Evolutionary conservation across 2,329 filamentous ascomycete genomes (phyloP), one percentile per base, ranked within the genome.

Genomic region (Botrytis deweyae): DNA sequence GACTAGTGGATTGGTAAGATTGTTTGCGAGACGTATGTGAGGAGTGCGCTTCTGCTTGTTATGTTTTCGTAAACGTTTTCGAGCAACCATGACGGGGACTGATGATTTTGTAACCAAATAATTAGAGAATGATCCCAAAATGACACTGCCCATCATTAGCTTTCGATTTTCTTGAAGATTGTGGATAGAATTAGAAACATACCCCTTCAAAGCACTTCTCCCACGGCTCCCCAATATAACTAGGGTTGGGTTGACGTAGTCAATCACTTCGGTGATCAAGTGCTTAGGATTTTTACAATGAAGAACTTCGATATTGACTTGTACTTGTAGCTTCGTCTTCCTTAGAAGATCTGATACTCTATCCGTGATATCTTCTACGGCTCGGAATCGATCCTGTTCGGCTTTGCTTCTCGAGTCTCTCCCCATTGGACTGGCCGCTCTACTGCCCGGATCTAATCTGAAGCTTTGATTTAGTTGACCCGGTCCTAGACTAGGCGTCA

Each of bases 241-340:
- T 74, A 99, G 86, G 1, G 95, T 98, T 7, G 96, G 96, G 77
- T 92, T 93, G 70, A 98, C 88, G 76, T 93, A 89, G 82, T 99
- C 96, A 82, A 99, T 98, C 84, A 98, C 94, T 85, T 98, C 96
- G 0, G 94, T 97, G 76, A 99, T 94, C 85, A 98, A 88, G 82
- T 98, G 95, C 82, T 96, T 95, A 6, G 96, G 94, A 80, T 93
- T 98, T 87, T 98, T 98, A 90, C 96, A 98, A 83, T 98, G 96
- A 77, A 99, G 92, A 42, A 98, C 95, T 83, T 99, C 96, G 49
- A 99, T 92, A 69, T 97, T 94, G 66, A 98, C 93, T 74, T 94
- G 90, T 67, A 98, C 95, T 82, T 99, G 95, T 74, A 99, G 86
- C 76, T 93, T 90, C 0, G 96, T 99, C 86, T 97, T 97, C 75